phyloP scores from a whole-genome alignment of 495 filamentous ascomycete genomes.

The Recurvomyces mirabilis region DNA sequence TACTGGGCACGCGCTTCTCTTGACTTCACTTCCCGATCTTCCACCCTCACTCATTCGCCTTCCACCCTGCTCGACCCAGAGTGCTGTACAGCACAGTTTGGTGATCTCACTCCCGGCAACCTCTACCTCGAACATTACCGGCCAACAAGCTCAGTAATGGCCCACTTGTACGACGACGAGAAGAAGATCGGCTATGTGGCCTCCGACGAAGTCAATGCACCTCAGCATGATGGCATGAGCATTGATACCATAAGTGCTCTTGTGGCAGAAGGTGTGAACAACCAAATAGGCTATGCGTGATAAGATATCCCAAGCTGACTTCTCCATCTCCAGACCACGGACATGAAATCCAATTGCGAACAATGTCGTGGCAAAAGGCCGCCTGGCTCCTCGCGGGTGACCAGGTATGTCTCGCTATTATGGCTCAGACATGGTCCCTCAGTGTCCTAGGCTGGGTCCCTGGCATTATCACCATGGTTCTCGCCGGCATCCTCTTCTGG shows the following conservation, averaged over 20 bases:
- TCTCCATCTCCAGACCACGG: not conserved
- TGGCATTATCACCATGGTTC: constrained; percentile 62
- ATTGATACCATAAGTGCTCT: not conserved
- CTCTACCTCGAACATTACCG: too few relatives aligned
- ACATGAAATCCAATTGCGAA: constrained; percentile 12
- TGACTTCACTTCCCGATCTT: too few relatives aligned
- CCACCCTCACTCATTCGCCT: too few relatives aligned
- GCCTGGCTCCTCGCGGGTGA: constrained; percentile 75
- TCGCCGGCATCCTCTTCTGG: constrained; percentile 64
- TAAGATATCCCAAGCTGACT: not conserved
- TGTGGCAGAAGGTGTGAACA: not conserved
- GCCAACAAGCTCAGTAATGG: too few relatives aligned
- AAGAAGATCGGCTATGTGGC: too few relatives aligned
- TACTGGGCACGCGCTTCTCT: too few relatives aligned
- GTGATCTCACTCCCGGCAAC: too few relatives aligned
- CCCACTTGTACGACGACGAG: too few relatives aligned
- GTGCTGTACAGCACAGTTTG: too few relatives aligned
- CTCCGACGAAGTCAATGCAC: too few relatives aligned
- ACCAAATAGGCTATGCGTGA: not conserved
- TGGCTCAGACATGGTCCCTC: constrained; percentile 84
- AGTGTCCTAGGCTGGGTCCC: constrained; percentile 57
- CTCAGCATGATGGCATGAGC: not conserved
- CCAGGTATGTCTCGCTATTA: constrained; percentile 84
- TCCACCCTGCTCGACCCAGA: too few relatives aligned
- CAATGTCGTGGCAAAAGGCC: constrained; percentile 41